Evolutionary conservation across 139 green algal species (phyloP), one percentile per base, ranked within the genome.

Genomic region (Mesotaenium endlicherianum): DNA sequence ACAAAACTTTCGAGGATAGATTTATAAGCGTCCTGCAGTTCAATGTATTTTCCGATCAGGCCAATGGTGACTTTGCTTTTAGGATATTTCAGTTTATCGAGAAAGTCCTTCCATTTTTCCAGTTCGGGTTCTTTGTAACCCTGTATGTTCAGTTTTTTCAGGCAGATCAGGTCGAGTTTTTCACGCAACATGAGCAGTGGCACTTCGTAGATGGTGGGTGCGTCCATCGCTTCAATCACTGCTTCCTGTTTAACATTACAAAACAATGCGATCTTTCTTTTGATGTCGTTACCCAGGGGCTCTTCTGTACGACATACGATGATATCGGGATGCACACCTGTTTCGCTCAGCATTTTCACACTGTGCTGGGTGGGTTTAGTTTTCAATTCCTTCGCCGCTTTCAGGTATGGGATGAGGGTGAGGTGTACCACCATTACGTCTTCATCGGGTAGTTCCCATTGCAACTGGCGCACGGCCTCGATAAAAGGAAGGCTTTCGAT

Each of bases 401-500:
- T 94, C 47, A 98, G 94, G 26, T 97, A 92, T 0, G 95, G 95
- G 68, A 98, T 94, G 80, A 98, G 88, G 83, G 84, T 94, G 26
- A 98, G 94, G 82, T 98, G 95, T 67, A 98, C 91, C 17, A 92
- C 82, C 8, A 57, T 11, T 11, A 11, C 8, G 11, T 57, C 11
- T 8, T 11, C 47, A 11, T 11, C 8, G 8, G 88, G 80, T 96
- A 91, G 88, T 96, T 96, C 45, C 90, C 85, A 93, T 83, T 93
- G 91, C 81, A 93, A 93, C 85, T 91, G 86, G 30, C 86, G 58
- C 40, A 87, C 47, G 26, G 82, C 82, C 67, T 88, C 95, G 36
- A 98, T 91, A 87, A 98, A 98, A n/a, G 95, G 95, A 87, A 94
- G 95, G 49, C 89, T 95, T 90, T 98, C 95, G 71, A 98, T 98